A percentile compares a stretch with the other conserved stretches of the same genome.
Evolutionary conservation across 129 eudicot species (phyloP).

Genomic region (Glebionis coronaria): DNA sequence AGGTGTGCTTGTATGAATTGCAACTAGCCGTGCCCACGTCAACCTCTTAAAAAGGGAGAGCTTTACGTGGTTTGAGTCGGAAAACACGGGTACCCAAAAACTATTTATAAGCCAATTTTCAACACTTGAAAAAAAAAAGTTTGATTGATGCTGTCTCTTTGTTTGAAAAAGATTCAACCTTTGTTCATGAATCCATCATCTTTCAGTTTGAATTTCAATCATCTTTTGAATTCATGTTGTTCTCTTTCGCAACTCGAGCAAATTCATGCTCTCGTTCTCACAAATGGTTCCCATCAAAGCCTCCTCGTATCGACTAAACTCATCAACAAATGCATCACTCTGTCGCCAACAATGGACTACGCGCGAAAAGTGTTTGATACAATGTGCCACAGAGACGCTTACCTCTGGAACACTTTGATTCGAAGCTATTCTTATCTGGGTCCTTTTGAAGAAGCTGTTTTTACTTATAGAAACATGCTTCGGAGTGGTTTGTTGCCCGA

Average conservation of each 20-base stretch:
- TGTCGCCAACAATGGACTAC: constrained; percentile 37
- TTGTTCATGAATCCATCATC: background rate
- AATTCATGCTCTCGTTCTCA: constrained; percentile 38
- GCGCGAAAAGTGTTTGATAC: constrained; percentile 42
- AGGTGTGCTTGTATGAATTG: no score
- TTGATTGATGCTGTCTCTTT: constrained; percentile 23
- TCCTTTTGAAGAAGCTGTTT: constrained; percentile 36
- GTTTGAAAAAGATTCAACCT: constrained; percentile 18
- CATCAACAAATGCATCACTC: constrained; percentile 8
- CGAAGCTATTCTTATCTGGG: constrained; percentile 37
- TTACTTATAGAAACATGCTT: constrained; percentile 34
- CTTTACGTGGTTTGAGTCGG: no score
- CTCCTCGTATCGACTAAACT: constrained; percentile 31
- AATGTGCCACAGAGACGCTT: constrained; percentile 27
- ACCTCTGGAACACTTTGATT: constrained; percentile 39
- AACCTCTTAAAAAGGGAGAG: no score
- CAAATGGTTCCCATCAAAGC: constrained; percentile 27
- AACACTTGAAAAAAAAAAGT: no score
- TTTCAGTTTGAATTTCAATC: constrained; percentile 9
- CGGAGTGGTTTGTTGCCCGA: constrained; percentile 31
- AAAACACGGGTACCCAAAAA: no score
- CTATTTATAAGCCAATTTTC: no score
- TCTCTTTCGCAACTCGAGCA: constrained; percentile 32
- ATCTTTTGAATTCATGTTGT: constrained; percentile 32
- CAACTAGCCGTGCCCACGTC: no score